phyloP scores from a whole-genome alignment of 352 stramenopile genomes.

The Phytophthora palmivora region DNA sequence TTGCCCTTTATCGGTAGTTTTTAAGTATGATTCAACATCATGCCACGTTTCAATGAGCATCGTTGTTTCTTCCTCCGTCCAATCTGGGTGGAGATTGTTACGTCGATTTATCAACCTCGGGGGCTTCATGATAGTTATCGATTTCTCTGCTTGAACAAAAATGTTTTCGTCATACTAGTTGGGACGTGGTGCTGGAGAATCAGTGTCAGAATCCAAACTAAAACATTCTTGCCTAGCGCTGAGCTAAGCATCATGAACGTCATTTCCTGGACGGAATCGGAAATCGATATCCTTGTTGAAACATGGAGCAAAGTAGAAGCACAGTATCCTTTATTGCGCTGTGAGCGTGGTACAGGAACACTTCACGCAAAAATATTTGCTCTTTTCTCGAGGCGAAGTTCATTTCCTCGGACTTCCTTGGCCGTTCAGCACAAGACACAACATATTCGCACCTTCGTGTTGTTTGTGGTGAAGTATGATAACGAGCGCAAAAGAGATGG shows the following conservation, averaged over 20 bases:
- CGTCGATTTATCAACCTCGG: constrained; percentile 5
- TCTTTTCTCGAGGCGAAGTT: constrained; percentile 10
- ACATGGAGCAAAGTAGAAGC: constrained; percentile 30
- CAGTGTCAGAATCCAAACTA: too few species aligned
- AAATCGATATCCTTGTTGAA: constrained; percentile 27
- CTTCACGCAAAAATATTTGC: constrained; percentile 24
- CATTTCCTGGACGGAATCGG: constrained; percentile 25
- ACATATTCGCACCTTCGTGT: constrained; percentile 23
- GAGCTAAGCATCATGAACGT: constrained; percentile 4
- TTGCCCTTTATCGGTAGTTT: not conserved
- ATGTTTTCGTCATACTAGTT: too few species aligned
- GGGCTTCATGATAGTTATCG: not conserved
- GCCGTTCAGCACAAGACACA: constrained; percentile 12
- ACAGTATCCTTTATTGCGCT: constrained; percentile 18
- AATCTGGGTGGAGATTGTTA: constrained; percentile 13
- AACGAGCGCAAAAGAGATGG: constrained; percentile 23
- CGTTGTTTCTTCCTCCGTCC: constrained; percentile 21
- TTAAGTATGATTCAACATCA: constrained; percentile 1
- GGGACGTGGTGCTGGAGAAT: too few species aligned
- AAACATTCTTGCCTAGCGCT: too few species aligned
- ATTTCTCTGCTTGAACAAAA: too few species aligned
- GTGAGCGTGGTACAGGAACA: constrained; percentile 3
- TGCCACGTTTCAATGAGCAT: constrained; percentile 23
- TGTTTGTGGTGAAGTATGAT: constrained; percentile 26
- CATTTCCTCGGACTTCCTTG: constrained; percentile 9